Percentiles rank a stretch among this genome's conserved stretches.
These are phyloP conservation scores for Calvatia gigantea DNA, from an alignment of 768 basidiomycete species.

Conservation along the genomic window DNA sequence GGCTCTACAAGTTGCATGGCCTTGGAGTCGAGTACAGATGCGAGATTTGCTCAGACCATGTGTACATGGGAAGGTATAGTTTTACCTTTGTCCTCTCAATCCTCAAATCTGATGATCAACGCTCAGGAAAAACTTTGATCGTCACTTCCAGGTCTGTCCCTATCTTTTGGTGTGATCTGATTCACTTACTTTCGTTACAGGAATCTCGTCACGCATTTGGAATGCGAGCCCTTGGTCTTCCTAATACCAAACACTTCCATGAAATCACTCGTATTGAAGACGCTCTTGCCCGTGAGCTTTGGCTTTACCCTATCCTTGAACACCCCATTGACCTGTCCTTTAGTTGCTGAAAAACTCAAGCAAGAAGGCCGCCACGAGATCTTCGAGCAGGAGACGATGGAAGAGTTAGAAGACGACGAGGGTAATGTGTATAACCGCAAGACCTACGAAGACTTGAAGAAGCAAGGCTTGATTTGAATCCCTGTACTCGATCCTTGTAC, in stretches of 20 bases:
- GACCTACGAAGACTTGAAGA: constrained; percentile 96
- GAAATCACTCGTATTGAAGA: constrained; percentile 98
- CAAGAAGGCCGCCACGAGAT: constrained; percentile 95
- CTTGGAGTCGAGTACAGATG: constrained; percentile 97
- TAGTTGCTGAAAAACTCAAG: constrained; percentile 97
- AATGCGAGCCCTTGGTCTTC: constrained; percentile 94
- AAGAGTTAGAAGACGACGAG: constrained; percentile 97
- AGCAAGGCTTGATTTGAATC: constrained; percentile 81
- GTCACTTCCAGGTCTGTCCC: constrained; percentile 79
- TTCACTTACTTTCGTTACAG: constrained; percentile 29
- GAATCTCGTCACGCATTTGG: constrained; percentile 97
- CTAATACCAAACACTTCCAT: constrained; percentile 99
- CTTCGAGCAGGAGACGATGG: constrained; percentile 91
- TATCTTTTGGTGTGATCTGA: constrained; percentile 14
- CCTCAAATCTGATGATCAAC: constrained; percentile 4
- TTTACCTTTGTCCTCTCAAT: not conserved
- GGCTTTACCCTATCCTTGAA: not conserved
- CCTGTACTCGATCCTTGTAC: constrained; percentile 13
- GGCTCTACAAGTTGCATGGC: constrained; percentile 97
- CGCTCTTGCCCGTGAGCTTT: constrained; percentile 83
- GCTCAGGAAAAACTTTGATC: constrained; percentile 88
- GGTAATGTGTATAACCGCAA: constrained; percentile 98
- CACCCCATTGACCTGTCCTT: not conserved
- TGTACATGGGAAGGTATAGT: constrained; percentile 88
- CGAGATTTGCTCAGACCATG: constrained; percentile 95